Evolutionary conservation across 108 stramenopile genomes (phyloP).

Genomic region (Fragilariopsis cylindrus): DNA sequence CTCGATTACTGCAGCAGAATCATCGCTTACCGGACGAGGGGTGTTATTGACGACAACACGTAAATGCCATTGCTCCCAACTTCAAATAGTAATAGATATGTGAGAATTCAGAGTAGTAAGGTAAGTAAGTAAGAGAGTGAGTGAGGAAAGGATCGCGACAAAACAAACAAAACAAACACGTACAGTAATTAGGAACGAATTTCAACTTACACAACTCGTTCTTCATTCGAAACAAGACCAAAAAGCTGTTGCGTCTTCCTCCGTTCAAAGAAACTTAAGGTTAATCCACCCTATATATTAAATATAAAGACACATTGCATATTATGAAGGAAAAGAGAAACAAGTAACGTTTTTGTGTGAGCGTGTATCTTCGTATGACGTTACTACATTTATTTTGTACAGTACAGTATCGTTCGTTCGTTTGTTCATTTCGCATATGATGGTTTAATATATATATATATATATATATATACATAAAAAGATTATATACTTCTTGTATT

Average conservation of each 20-base stretch:
- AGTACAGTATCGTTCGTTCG: too few relatives aligned
- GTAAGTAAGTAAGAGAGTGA: not conserved
- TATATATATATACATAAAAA: not conserved
- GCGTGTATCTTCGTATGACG: not conserved
- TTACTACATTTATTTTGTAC: too few relatives aligned
- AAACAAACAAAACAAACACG: conserved; percentile 3
- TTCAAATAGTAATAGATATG: conserved; percentile 17
- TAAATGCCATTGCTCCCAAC: conserved; percentile 87
- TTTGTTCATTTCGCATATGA: not conserved
- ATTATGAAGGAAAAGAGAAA: not conserved
- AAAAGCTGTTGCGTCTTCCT: conserved; percentile 76
- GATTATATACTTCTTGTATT: not conserved
- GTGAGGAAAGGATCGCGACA: not conserved
- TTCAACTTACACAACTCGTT: conserved; percentile 60
- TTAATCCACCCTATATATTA: conserved; percentile 54
- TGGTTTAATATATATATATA: not conserved
- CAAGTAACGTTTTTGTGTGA: not conserved
- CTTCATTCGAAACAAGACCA: conserved; percentile 83
- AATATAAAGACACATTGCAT: not conserved
- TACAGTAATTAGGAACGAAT: not conserved
- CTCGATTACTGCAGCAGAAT: conserved; percentile 79
- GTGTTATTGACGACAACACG: conserved; percentile 88
- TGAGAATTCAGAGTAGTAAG: not conserved
- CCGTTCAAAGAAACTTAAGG: conserved; percentile 80
- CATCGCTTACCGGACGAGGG: conserved; percentile 76